Evolutionary conservation across 176 grass and related monocot genomes (phyloP).

Genomic region (Phoenix roebelenii): DNA sequence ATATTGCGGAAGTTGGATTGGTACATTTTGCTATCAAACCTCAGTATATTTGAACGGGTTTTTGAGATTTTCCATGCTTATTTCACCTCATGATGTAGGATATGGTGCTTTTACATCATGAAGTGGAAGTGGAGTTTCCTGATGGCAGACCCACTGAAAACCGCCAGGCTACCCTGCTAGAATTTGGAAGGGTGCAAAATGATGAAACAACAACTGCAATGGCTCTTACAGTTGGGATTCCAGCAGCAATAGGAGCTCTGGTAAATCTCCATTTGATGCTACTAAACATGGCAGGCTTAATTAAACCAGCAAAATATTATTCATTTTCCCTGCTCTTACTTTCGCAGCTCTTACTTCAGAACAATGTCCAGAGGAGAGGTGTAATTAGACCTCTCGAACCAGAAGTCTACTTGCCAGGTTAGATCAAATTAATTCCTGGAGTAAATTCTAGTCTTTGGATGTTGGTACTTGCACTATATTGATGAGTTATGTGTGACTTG

Average conservation of each 20-base stretch:
- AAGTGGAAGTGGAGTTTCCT: constrained; percentile 58
- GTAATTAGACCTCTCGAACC: constrained; percentile 73
- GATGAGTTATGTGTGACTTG: constrained; percentile 6
- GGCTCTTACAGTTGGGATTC: constrained; percentile 88
- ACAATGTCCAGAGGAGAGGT: constrained; percentile 62
- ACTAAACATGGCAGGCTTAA: neutral
- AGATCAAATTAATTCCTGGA: constrained; percentile 11
- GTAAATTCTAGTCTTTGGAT: neutral
- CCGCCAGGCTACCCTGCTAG: constrained; percentile 62
- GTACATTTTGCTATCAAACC: neutral
- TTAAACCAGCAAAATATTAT: neutral
- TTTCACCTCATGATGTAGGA: constrained; percentile 34
- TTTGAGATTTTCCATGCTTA: neutral
- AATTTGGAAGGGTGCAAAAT: constrained; percentile 68
- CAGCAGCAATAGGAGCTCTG: constrained; percentile 73
- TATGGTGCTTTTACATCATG: constrained; percentile 96
- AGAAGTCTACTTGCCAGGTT: constrained; percentile 81
- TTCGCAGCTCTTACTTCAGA: constrained; percentile 75
- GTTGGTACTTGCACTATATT: neutral
- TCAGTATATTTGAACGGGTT: neutral
- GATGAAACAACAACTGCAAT: constrained; percentile 62
- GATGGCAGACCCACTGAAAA: constrained; percentile 54
- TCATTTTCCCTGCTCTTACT: constrained; percentile 12
- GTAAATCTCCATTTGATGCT: constrained; percentile 28
- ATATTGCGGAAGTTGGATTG: too few species aligned